Base-by-base conservation (phyloP, 2,329 filamentous ascomycete species). In the Arthroderma uncinatum region DNA sequence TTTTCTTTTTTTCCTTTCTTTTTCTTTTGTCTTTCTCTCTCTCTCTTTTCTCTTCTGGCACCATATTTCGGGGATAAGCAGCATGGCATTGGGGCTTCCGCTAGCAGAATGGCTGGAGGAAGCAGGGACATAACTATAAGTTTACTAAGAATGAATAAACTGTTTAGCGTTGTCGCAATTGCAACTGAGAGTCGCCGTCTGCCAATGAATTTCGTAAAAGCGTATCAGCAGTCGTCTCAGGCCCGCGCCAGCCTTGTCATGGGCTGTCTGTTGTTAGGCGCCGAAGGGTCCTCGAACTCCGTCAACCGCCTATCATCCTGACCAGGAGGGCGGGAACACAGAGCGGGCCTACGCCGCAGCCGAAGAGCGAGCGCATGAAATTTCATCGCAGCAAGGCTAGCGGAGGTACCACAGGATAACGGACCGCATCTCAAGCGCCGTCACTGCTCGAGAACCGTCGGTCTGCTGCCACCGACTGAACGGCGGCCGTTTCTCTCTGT, bases 1-100 rank as follows among this genome's bases (percentile, higher is more conserved):
- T 59, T 60, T 55, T 59, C 53, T 56, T 60, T 48, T 53, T 39
- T 57, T 57, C 53, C 8, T 23, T 58, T 60, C 59, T 56, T 58
- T 61, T 57, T 61, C 54, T 56, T 59, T 48, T 54, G 34, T 57
- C 55, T 56, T 48, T 57, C 57, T 19, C 16, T 55, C 58, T 25
- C 50, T 58, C 54, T 8, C 33, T 58, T 37, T 39, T 37, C 36
- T 39, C 58, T 57, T 58, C 55, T 37, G 33, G 23, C 47, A 33
- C 16, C 47, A 8, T 30, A 23, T 50, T 50, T 50, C 25, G 4
- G 47, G 47, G 47, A 50, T 50, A 33, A 34, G n/a, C 7, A 50
- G n/a, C 9, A 33, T 50, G 25, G 28, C 14, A 50, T 50, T n/a
- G n/a, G 23, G 47, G 8, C 25, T 50, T 50, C 47, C 7, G 25